These are phyloP conservation scores for Tagetes erecta DNA, from an alignment of 129 eudicot genomes.

Conservation along the genomic window DNA sequence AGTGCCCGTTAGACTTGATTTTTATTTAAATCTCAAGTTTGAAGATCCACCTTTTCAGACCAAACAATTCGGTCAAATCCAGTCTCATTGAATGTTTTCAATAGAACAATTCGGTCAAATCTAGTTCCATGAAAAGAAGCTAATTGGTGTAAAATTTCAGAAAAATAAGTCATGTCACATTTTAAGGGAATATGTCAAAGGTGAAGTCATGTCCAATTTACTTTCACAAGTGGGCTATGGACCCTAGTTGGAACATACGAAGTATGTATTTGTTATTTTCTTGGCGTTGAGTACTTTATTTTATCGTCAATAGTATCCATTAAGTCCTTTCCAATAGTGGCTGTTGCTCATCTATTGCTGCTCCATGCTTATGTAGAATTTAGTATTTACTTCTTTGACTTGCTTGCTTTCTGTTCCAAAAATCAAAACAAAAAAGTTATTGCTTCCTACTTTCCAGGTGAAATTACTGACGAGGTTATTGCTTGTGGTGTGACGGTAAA, in stretches of 20 bases:
- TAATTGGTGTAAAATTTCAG: neutral
- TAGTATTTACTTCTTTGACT: neutral
- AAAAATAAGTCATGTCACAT: neutral
- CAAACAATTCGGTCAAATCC: neutral
- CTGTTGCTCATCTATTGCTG: neutral
- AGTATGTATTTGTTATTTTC: neutral
- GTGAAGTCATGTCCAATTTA: neutral
- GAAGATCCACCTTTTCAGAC: neutral
- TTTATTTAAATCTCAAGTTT: neutral
- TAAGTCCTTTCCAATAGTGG: neutral
- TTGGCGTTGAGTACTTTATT: neutral
- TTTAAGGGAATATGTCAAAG: too few relatives aligned
- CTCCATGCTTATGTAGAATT: neutral
- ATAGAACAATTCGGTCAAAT: neutral
- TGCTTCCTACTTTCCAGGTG: neutral
- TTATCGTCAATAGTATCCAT: neutral
- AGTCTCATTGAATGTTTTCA: neutral
- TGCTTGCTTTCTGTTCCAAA: neutral
- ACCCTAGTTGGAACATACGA: neutral
- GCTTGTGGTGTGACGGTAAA: neutral
- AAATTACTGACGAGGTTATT: neutral
- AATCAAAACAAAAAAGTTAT: neutral
- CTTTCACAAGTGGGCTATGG: neutral
- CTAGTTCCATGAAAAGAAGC: neutral
- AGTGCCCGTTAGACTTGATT: neutral